Evolutionary conservation across 2,329 filamentous ascomycete species (phyloP), one percentile per base, ranked within the genome.

Genomic region (Helotiales sp.): DNA sequence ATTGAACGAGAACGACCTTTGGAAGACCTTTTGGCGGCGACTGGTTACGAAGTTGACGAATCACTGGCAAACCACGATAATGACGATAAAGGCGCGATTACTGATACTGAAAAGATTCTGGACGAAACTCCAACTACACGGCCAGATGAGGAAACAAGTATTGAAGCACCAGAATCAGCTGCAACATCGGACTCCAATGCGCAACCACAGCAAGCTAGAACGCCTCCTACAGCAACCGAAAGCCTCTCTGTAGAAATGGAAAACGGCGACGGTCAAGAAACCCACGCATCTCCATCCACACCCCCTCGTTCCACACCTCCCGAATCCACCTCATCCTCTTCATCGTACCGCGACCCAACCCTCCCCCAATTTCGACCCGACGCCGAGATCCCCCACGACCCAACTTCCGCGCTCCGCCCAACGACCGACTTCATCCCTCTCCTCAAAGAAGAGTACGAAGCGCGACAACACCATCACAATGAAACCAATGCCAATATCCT

Each of bases 331-430:
- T 17, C 57, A 26, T 61, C 64, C 24, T 67, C 69, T 2, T 32
- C 65, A 32, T 65, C 59, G 7, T 69, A 72, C 40, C 70, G 67
- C 7, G 90, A 92, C 72, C 87, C 87, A 7, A 91, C 89, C 0
- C 81, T 91, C 77, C 89, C 89, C 8, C 89, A 92, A 72, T 91
- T 91, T 74, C 84, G 87, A 6, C 89, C 89, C n/a, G 86, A 90
- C 70, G 63, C 68, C 13, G 24, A 71, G 7, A 50, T 60, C 11
- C 32, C 55, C 24, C 40, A 37, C 11, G 24, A 61, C 22, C 30
- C 63, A 17, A 65, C 61, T 1, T 73, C 24, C 65, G 69, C 6
- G 64, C 68, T 5, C 64, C 69, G 71, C 74, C 17, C 70, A 32
- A 62, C 17, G 24, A 64, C 34, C 59, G 32, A 63, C 50, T 49